Evolutionary conservation across 805 yeast species (phyloP), one percentile per base, ranked within the genome.

Genomic region (Monosporozyma siamensis): DNA sequence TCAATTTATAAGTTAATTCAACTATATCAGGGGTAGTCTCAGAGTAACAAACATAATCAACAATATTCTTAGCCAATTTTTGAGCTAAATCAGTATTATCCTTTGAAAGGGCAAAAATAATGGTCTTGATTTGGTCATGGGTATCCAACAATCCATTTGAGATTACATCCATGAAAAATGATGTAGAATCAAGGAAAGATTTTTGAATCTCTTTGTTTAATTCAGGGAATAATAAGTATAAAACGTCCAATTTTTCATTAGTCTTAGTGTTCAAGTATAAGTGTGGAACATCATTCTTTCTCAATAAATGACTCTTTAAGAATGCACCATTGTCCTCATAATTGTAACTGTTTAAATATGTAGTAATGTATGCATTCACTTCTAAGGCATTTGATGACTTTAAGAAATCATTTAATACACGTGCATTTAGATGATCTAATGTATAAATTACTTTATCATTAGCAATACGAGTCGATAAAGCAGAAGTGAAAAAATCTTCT

Each of bases 231-330:
- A 47, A 41, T 1, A 45, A 39, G 11, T 58, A 40, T 37, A 65
- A 64, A 2, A 30, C 29, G 3, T 36, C 41, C 8, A 59, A 29
- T 14, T 54, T 50, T 0, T 43, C 40, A 27, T 49, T 42, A 0
- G 44, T 34, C 5, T 46, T 45, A 4, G 70, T 59, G 10, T 47
- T 42, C 3, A 51, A 43, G 48, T 63, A 73, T 7, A 74, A 45
- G 24, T 58, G 59, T 1, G 46, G 10, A 0, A 69, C 48, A 20
- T 68, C 65, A 1, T 63, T 63, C 5, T 59, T 53, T 4, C 60
- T 66, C 6, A 72, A 35, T 27, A 72, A 56, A 25, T 51, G 53
- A 1, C 49, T 22, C 21, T 50, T 53, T 46, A 65, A 62, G 22
- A 64, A 42, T 4, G 40, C 34, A n/a, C 48, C 50, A 38, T 53